Evolutionary conservation across 192 early-diverging fungal genomes (phyloP), one percentile per base, ranked within the genome.

Genomic region (Mortierella claussenii): DNA sequence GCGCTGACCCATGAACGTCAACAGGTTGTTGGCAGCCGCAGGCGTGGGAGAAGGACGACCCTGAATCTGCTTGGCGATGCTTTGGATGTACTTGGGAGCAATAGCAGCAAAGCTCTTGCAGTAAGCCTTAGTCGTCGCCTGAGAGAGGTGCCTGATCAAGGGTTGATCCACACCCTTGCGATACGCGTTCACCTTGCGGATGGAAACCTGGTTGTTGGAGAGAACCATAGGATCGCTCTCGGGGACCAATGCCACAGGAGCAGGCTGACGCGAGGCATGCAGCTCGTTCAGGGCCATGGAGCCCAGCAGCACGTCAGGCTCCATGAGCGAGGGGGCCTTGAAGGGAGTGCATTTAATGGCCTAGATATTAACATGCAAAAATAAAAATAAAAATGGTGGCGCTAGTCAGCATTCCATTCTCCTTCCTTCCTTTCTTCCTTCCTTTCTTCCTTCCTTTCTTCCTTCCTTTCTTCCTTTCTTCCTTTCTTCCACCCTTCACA

Each of bases 281-380:
- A 71, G 47, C 27, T 71, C 69, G 47, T 71, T 71, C 46, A 71
- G 49, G 20, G 69, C 69, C 69, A 71, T 63, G 23, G 69, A 71
- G 27, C 69, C 69, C 27, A 71, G 54, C 6, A 57, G 4, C 7
- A 71, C 69, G 12, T 18, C 31, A 15, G 26, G 20, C 3, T 71
- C 69, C 69, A 71, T 71, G 7, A 71, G 28, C 28, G 69, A 71
- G 12, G 54, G 60, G 28, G 69, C 69, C 30, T 62, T 63, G 60
- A 71, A 71, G 0, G 69, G 60, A 2, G 8, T 57, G 45, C 69
- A 71, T 1, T 44, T 33, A 34, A 71, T 32, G 12, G 46, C 47
- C 69, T 71, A n/a, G 20, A 45, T 3, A n/a, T n/a, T n/a, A n/a
- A n/a, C n/a, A n/a, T n/a, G n/a, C n/a, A n/a, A n/a, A n/a, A n/a